Evolutionary conservation across 1,284 basidiomycete genomes (phyloP), one percentile per base, ranked within the genome.

Genomic region (Fomes fomentarius): DNA sequence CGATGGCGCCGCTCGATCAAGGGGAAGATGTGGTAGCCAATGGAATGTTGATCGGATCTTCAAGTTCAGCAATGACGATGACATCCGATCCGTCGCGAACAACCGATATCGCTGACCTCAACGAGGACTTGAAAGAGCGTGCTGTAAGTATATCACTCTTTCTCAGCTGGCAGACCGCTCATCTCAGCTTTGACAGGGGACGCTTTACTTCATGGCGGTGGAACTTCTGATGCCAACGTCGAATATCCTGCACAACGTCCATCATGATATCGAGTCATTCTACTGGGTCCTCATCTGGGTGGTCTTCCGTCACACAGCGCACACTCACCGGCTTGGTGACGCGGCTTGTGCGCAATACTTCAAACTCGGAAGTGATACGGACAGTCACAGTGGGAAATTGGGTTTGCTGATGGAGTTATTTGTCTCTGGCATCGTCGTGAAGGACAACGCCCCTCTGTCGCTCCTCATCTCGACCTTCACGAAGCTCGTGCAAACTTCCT

Each of bases 181-280:
- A n/a, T n/a, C 17, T 26, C 0, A n/a, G n/a, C 26, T 28, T 17
- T n/a, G 12, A 5, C 8, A 63, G 61, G 61, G 56, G 12, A 63
- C 62, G 1, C 49, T 46, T 12, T 50, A 52, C 35, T 61, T 59
- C 48, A 61, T 63, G 40, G 54, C 56, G 4, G 15, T 56, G 10
- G 48, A 49, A n/a, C 26, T 54, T 0, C 31, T 52, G n/a, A 12
- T 4, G 6, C 9, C n/a, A n/a, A 7, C 34, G 24, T 30, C 15
- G 12, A n/a, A n/a, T n/a, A n/a, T n/a, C n/a, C n/a, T 47, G n/a
- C 47, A 40, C 22, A 10, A 30, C 9, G 25, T 40, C 22, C 14
- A 40, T 10, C 58, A 61, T 44, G 59, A 61, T n/a, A 51, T 61
- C 6, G 51, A 61, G 40, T 48, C 56, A 1, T 50, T 50, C 50